A percentile compares a stretch with the other conserved stretches of the same genome.
These are phyloP conservation scores for Crepidotus sp. DNA, from an alignment of 1,284 basidiomycete genomes.

Conservation along the genomic window DNA sequence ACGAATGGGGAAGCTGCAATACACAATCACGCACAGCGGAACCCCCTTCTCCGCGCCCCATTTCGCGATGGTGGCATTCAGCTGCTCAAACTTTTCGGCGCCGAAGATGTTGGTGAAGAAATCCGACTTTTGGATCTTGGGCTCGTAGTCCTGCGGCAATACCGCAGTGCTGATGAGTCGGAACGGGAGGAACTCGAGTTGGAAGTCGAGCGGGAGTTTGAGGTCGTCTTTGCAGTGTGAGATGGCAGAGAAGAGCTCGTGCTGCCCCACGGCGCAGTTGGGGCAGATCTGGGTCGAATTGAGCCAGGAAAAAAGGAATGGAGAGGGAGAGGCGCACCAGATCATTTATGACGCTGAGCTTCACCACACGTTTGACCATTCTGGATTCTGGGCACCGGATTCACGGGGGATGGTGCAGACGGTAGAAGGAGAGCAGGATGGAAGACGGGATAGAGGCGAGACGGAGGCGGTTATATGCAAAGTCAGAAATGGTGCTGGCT, in stretches of 20 bases:
- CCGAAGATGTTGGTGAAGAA: slow-evolving; percentile 12
- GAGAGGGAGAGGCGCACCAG: slow-evolving; percentile 39
- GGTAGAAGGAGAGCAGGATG: slow-evolving; percentile 8
- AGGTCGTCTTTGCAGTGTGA: slow-evolving; percentile 50
- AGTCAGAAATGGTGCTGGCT: no score
- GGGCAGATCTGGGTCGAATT: slow-evolving; percentile 44
- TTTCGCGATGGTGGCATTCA: slow-evolving; percentile 42
- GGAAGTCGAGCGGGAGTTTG: slow-evolving; percentile 54
- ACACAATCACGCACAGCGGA: slow-evolving; percentile 53
- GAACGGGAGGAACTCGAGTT: slow-evolving; percentile 71
- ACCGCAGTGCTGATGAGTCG: slow-evolving; percentile 44
- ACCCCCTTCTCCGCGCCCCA: slow-evolving; percentile 54
- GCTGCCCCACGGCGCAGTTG: slow-evolving; percentile 69
- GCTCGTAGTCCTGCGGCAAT: slow-evolving; percentile 31
- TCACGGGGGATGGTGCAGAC: slow-evolving; percentile 20
- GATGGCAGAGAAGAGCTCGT: slow-evolving; percentile 63
- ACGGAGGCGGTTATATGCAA: background rate
- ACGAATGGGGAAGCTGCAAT: no score
- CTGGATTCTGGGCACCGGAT: background rate
- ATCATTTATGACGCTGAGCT: slow-evolving; percentile 64
- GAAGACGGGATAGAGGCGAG: background rate
- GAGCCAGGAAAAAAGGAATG: slow-evolving; percentile 9
- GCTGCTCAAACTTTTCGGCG: slow-evolving; percentile 40
- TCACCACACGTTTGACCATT: slow-evolving; percentile 41
- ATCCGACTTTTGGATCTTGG: slow-evolving; percentile 10